phyloP scores from a whole-genome alignment of 805 yeast genomes.

The Cyberlindnera mycetangii region DNA sequence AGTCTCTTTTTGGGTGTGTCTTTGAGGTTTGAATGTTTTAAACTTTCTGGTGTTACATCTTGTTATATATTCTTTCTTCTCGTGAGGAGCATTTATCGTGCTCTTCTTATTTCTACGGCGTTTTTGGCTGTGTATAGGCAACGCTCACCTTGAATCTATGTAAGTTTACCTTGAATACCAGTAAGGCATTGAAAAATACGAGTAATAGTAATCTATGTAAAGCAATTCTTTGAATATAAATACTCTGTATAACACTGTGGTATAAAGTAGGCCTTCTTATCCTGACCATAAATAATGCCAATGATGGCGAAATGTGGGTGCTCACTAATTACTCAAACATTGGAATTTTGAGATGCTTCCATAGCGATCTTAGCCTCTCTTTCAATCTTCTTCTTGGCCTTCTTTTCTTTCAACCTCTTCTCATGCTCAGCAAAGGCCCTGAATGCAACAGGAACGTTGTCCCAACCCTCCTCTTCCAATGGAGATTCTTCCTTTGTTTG shows the following conservation, averaged over 20 bases:
- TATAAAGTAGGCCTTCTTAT: neutral
- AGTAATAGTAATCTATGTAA: too few relatives aligned
- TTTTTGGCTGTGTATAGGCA: neutral
- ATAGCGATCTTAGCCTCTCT: slow-evolving; percentile 12
- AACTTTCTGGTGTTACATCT: neutral
- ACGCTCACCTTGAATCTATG: neutral
- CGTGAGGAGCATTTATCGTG: neutral
- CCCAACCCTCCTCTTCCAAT: slow-evolving; percentile 44
- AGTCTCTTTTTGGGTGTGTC: neutral
- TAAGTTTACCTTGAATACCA: neutral
- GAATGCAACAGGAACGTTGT: slow-evolving; percentile 69
- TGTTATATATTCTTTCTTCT: neutral
- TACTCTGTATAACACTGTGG: too few relatives aligned
- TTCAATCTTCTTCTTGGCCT: slow-evolving; percentile 15
- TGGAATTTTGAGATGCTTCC: neutral
- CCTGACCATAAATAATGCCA: neutral
- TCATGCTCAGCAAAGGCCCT: slow-evolving; percentile 84
- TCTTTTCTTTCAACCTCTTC: slow-evolving; percentile 47
- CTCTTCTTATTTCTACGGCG: neutral
- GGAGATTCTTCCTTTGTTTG: slow-evolving; percentile 29
- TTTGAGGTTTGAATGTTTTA: neutral
- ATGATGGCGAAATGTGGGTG: neutral
- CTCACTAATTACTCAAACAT: too few relatives aligned
- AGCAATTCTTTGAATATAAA: too few relatives aligned
- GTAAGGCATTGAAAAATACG: too few relatives aligned